phyloP scores from a whole-genome alignment of 306 rosid species.

The Carpinus viminea region DNA sequence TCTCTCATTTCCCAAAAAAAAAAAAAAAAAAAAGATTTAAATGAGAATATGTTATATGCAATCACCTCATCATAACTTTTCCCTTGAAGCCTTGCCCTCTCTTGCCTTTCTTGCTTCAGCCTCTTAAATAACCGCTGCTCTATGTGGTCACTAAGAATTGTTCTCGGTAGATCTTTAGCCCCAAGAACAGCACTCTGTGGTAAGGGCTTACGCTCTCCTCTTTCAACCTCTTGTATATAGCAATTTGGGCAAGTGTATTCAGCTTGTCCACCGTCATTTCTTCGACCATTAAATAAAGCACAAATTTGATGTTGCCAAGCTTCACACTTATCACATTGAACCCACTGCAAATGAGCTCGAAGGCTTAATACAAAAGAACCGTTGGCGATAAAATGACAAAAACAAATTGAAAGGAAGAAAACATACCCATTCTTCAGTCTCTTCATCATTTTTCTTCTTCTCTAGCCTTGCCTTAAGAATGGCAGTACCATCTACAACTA shows the following conservation, averaged over 20 bases:
- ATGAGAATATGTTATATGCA: not conserved
- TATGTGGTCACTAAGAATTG: constrained; percentile 85
- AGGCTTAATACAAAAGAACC: constrained; percentile 27
- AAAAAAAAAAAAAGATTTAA: not conserved
- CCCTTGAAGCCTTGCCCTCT: constrained; percentile 88
- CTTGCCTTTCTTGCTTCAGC: constrained; percentile 74
- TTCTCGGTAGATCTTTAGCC: constrained; percentile 93
- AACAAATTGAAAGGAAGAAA: not conserved
- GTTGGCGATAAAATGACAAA: constrained; percentile 14
- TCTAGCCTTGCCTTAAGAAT: constrained; percentile 79
- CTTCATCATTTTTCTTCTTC: constrained; percentile 98
- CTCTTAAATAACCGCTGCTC: constrained; percentile 71
- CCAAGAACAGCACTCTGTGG: constrained; percentile 99
- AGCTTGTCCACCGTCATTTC: constrained; percentile 96
- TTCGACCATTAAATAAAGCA: constrained; percentile 92
- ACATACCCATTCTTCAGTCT: constrained; percentile 94
- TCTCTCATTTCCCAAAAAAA: no score
- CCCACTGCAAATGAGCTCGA: constrained; percentile 67
- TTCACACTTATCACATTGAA: constrained; percentile 99
- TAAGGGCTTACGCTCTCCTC: constrained; percentile 94
- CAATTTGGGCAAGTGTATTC: constrained; percentile 98
- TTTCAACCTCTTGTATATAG: constrained; percentile 77
- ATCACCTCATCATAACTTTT: constrained; percentile 89
- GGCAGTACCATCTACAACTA: constrained; percentile 76
- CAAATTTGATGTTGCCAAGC: constrained; percentile 99